Conservation (phyloP, 1,139 yeast species). For the Schwanniomyces etchellsii region DNA sequence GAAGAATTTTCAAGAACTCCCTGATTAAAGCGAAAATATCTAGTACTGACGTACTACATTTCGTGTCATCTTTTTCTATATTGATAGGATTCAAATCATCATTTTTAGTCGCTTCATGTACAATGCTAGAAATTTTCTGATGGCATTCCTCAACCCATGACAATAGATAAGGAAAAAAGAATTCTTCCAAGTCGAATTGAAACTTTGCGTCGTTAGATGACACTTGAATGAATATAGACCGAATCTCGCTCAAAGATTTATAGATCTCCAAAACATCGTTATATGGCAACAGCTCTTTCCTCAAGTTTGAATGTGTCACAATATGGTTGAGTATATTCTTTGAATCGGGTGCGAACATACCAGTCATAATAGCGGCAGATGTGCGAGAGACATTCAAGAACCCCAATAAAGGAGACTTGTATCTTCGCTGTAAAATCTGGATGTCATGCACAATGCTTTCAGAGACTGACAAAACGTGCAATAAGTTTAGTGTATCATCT, state of each 20-base stretch:
- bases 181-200: constrained; percentile 52
- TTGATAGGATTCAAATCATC: constrained; percentile 57
- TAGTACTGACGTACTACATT: constrained; percentile 49
- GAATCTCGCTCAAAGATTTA: constrained; percentile 47
- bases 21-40: constrained; percentile 64
- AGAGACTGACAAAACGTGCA: constrained; percentile 57
- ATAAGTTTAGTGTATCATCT: constrained; percentile 51
- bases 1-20: constrained; percentile 50
- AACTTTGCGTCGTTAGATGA: constrained; percentile 29
- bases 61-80: constrained; percentile 31
- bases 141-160: constrained; percentile 54
- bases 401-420: constrained; percentile 58
- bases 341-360: constrained; percentile 61
- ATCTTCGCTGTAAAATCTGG: constrained; percentile 51
- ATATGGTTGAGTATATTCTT: constrained; percentile 56
- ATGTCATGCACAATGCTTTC: constrained; percentile 50
- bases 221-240: constrained; percentile 52
- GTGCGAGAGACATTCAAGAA: constrained; percentile 49
- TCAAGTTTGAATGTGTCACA: constrained; percentile 34
- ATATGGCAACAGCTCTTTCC: constrained; percentile 39
- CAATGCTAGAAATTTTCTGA: constrained; percentile 42
- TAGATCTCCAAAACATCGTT: constrained; percentile 63
- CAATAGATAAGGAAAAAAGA: constrained; percentile 54
- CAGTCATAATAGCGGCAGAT: constrained; percentile 51
- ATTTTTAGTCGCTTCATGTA: constrained; percentile 47